Evolutionary conservation across 208 protist species (phyloP).

Genomic region (Trypanosomatidae sp.): DNA sequence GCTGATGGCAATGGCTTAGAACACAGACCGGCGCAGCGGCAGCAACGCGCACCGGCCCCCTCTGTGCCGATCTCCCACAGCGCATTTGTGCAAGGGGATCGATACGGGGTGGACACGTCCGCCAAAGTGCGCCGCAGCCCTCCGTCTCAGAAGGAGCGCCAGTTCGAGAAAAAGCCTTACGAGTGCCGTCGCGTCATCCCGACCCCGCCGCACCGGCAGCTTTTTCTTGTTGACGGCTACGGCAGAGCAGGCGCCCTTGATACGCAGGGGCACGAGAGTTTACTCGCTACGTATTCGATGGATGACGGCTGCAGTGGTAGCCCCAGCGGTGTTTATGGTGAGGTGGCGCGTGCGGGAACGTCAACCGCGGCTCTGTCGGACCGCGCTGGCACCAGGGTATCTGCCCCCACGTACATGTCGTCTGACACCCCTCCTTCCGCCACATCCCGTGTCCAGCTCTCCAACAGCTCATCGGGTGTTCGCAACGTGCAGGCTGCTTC

Average conservation of each 20-base stretch:
- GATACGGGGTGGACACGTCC: neutral
- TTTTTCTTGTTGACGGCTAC: slow-evolving; percentile 32
- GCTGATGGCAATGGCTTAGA: neutral
- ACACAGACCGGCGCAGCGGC: neutral
- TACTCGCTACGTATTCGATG: neutral
- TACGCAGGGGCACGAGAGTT: neutral
- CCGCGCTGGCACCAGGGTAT: neutral
- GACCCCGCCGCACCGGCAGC: slow-evolving; percentile 33
- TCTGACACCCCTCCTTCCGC: slow-evolving; percentile 9
- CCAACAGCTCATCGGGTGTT: neutral
- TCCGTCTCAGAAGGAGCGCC: neutral
- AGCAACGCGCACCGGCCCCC: neutral
- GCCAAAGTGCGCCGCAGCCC: neutral
- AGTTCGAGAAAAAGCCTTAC: neutral
- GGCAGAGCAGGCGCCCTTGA: neutral
- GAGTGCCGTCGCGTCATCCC: slow-evolving; percentile 27
- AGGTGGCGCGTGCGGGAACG: neutral
- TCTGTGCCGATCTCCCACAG: neutral
- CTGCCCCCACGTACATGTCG: neutral
- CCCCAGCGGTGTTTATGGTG: neutral
- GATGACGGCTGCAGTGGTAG: neutral
- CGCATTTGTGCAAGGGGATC: neutral
- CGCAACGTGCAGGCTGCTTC: neutral
- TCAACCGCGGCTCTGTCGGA: neutral
- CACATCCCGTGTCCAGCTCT: neutral